Conservation (phyloP, 2,329 filamentous ascomycete species). For the Aureobasidium sp. region DNA sequence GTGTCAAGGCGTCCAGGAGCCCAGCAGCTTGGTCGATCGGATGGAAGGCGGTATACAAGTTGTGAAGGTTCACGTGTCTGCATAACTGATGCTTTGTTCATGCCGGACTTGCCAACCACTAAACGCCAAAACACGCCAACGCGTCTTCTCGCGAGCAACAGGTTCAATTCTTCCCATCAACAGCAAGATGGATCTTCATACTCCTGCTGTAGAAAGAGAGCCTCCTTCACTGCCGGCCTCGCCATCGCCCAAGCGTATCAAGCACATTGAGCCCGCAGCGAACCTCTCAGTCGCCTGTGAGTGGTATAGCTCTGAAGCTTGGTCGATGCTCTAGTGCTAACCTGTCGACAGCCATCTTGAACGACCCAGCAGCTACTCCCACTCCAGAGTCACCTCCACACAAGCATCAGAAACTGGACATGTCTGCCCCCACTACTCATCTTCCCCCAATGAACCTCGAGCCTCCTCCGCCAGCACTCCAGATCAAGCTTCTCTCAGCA, state of each 20-base stretch:
- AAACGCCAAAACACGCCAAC: neutral
- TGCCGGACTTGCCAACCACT: too few relatives aligned
- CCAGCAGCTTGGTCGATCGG: neutral
- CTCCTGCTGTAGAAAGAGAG: constrained; percentile 28
- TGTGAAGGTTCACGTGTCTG: neutral
- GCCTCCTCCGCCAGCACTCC: constrained; percentile 50
- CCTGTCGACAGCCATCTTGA: constrained; percentile 25
- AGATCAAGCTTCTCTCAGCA: constrained; percentile 79
- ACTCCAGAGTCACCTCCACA: constrained; percentile 20
- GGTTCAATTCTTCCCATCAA: neutral
- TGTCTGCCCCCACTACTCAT: constrained; percentile 12
- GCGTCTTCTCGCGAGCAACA: neutral
- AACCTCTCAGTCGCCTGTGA: constrained; percentile 28
- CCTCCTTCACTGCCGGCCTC: constrained; percentile 57
- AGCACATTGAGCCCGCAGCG: constrained; percentile 45
- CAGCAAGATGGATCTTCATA: constrained; percentile 23
- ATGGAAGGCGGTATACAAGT: neutral
- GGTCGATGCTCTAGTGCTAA: neutral
- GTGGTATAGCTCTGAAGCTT: constrained; percentile 9
- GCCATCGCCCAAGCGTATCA: constrained; percentile 72
- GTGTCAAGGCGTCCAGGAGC: neutral
- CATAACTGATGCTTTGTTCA: too few relatives aligned
- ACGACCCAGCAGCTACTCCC: constrained; percentile 26
- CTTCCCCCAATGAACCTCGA: constrained; percentile 25
- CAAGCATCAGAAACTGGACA: constrained; percentile 15